Percentiles rank a stretch among this genome's conserved stretches.
Conservation (phyloP, 148 eudicot species). For the Diospyros kaki region DNA sequence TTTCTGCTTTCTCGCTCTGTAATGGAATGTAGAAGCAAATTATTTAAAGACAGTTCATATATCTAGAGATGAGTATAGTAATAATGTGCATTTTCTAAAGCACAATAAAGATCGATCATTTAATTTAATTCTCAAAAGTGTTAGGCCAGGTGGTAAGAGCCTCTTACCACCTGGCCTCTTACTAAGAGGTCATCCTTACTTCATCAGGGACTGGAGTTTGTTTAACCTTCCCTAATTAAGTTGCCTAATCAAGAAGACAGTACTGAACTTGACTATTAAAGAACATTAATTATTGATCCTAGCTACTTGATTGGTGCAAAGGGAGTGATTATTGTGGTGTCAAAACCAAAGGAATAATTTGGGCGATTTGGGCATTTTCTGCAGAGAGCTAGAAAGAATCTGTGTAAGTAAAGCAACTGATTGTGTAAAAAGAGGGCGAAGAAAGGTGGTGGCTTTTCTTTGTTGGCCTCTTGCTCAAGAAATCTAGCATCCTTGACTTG, state of each 20-base stretch:
- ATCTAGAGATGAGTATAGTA: neutral
- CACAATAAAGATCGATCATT: neutral
- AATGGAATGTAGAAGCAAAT: too few relatives aligned
- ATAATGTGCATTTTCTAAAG: neutral
- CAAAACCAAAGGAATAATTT: neutral
- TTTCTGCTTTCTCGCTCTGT: too few relatives aligned
- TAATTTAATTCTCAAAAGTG: too few relatives aligned
- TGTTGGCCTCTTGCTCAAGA: slow-evolving; percentile 14
- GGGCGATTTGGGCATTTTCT: slow-evolving; percentile 3
- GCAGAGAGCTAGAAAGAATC: slow-evolving; percentile 4
- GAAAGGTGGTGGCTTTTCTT: neutral
- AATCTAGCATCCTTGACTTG: slow-evolving; percentile 14
- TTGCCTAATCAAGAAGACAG: too few relatives aligned
- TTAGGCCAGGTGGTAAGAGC: too few relatives aligned
- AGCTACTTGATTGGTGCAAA: neutral
- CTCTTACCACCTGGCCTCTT: too few relatives aligned
- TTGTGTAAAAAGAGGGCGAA: neutral
- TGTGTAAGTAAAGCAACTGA: slow-evolving; percentile 11
- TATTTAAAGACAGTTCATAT: too few relatives aligned
- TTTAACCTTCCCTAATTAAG: neutral
- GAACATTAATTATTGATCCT: neutral
- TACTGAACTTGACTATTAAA: neutral
- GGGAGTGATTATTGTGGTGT: neutral
- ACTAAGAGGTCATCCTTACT: too few relatives aligned
- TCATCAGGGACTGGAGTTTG: neutral